Evolutionary conservation across 2,329 filamentous ascomycete species (phyloP).

Genomic region (Ascosphaera pollenicola): DNA sequence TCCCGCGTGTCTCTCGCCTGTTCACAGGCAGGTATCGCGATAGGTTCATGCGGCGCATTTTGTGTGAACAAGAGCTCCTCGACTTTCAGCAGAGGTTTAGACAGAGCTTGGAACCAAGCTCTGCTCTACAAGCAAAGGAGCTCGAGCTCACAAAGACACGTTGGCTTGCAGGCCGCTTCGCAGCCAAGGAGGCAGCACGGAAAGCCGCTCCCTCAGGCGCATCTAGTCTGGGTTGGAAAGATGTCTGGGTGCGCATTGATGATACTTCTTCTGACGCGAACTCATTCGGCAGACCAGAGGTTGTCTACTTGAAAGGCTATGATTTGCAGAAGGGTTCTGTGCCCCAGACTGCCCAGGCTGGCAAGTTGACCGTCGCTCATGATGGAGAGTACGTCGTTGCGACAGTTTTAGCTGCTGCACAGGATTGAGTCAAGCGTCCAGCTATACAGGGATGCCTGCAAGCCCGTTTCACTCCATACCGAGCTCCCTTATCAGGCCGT

Average conservation of each 20-base stretch:
- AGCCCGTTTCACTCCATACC: too few relatives aligned
- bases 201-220: constrained; percentile 36
- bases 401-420: too few relatives aligned
- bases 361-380: constrained; percentile 63
- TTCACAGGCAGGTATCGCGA: constrained; percentile 22
- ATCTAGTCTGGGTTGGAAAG: constrained; percentile 37
- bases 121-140: constrained; percentile 13
- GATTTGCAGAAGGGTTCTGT: too few relatives aligned
- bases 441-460: too few relatives aligned
- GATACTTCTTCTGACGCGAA: constrained; percentile 2
- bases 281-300: constrained; percentile 14
- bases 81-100: constrained; percentile 19
- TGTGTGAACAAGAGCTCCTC: constrained; percentile 17
- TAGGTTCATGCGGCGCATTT: constrained; percentile 19
- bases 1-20: constrained; percentile 40
- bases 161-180: constrained; percentile 33
- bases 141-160: constrained; percentile 19
- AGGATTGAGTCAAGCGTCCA: too few relatives aligned
- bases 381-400: constrained; percentile 56
- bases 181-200: constrained; percentile 53
- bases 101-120: too few relatives aligned
- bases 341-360: constrained; percentile 27
- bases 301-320: constrained; percentile 13
- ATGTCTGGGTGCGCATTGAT: constrained; percentile 27
- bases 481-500: too few relatives aligned